Conservation (phyloP, 1,284 basidiomycete species). For the Apiotrichum brassicae region DNA sequence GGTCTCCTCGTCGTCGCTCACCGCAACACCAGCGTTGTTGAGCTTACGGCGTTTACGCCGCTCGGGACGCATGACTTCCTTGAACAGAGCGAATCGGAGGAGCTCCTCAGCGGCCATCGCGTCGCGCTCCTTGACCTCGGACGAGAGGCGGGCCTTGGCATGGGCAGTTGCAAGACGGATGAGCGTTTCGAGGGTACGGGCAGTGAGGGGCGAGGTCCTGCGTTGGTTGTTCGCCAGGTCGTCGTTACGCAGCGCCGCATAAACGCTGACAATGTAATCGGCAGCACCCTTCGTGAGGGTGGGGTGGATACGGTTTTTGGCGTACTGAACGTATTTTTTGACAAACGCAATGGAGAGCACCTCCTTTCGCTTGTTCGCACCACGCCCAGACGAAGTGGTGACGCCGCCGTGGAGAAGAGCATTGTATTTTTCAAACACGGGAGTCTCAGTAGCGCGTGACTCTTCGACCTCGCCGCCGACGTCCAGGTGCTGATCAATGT, state of each 20-base stretch:
- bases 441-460: conserved; percentile 57
- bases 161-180: conserved; percentile 98
- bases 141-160: conserved; percentile 86
- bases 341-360: conserved; percentile 89
- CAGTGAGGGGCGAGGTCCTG: conserved; percentile 93
- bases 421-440: conserved; percentile 93
- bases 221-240: conserved; percentile 85
- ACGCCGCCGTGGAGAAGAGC: conserved; percentile 87
- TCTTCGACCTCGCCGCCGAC: conserved; percentile 62
- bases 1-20: conserved; percentile 52
- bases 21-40: conserved; percentile 56
- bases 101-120: conserved; percentile 90
- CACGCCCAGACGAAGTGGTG: conserved; percentile 55
- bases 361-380: conserved; percentile 61
- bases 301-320: conserved; percentile 81
- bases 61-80: conserved; percentile 81
- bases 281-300: conserved; percentile 86
- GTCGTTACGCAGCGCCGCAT: conserved; percentile 86
- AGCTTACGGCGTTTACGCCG: conserved; percentile 69
- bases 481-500: conserved; percentile 75
- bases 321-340: conserved; percentile 98
- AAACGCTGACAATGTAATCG: conserved; percentile 89
- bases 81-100: conserved; percentile 94
- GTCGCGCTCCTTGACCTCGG: conserved; percentile 77
- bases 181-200: conserved; percentile 96